These are phyloP conservation scores for Claviceps maximensis DNA, from an alignment of 2,329 filamentous ascomycete species.

Conservation along the genomic window DNA sequence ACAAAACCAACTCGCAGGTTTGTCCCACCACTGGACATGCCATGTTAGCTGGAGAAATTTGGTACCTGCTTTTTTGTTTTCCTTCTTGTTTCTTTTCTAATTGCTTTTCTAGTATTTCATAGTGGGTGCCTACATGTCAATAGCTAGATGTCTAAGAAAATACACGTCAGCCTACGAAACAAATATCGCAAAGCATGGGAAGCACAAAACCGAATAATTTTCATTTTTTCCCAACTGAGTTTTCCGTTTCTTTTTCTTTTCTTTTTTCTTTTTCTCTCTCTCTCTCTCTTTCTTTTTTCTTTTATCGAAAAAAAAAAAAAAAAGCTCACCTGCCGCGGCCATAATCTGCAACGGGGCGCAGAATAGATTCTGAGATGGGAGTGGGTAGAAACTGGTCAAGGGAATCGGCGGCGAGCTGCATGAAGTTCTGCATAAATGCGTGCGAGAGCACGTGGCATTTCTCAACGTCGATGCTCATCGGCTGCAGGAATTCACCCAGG, in stretches of 20 bases:
- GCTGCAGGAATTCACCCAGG: conserved; percentile 34
- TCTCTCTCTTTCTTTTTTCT: too few species aligned
- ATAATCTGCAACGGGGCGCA: conserved; percentile 31
- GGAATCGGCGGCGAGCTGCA: conserved; percentile 36
- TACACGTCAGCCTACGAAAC: conserved; percentile 4
- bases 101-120: not conserved
- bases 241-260: too few species aligned
- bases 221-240: too few species aligned
- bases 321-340: conserved; percentile 35
- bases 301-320: not conserved
- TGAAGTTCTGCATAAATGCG: conserved; percentile 34
- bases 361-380: conserved; percentile 45
- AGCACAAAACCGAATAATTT: too few species aligned
- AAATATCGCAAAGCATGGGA: not conserved
- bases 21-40: conserved; percentile 44
- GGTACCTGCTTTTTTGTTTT: conserved; percentile 14
- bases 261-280: too few species aligned
- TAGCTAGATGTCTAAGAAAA: conserved; percentile 39
- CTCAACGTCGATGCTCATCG: conserved; percentile 33
- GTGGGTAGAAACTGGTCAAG: conserved; percentile 45
- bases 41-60: not conserved
- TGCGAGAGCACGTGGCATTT: conserved; percentile 33
- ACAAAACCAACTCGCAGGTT: conserved; percentile 58
- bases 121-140: conserved; percentile 45
- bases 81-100: not conserved